Evolutionary conservation across 306 rosid species (phyloP).

Genomic region (Carpinus fangiana): DNA sequence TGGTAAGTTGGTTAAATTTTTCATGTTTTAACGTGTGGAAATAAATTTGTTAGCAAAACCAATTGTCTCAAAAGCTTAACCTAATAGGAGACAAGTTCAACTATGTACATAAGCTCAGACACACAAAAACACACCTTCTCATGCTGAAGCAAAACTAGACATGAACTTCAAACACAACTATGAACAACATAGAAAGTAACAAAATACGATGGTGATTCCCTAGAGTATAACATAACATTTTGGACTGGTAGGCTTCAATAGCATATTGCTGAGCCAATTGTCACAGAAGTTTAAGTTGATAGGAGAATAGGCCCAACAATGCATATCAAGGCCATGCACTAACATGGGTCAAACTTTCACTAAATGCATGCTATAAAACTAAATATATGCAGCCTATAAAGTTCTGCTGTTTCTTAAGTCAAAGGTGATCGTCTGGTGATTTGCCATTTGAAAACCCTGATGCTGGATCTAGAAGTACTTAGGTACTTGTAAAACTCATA

Average conservation of each 20-base stretch:
- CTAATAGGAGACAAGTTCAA: background rate
- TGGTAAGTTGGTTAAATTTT: background rate
- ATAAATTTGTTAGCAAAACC: background rate
- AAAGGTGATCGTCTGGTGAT: background rate
- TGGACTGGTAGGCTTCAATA: background rate
- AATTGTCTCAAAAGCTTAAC: background rate
- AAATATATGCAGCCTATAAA: background rate
- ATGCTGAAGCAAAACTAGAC: background rate
- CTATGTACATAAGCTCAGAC: background rate
- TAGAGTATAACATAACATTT: background rate
- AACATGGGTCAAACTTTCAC: background rate
- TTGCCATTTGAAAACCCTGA: background rate
- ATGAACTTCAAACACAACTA: background rate
- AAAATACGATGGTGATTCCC: background rate
- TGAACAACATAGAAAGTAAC: background rate
- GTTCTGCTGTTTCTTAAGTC: background rate
- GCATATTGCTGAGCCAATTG: background rate
- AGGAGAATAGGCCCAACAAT: background rate
- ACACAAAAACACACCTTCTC: background rate
- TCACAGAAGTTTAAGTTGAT: background rate
- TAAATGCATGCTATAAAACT: background rate
- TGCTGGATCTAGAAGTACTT: background rate
- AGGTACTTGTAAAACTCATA: background rate
- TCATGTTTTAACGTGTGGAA: background rate
- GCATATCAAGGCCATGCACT: background rate